Evolutionary conservation across 2,329 filamentous ascomycete genomes (phyloP), one percentile per base, ranked within the genome.

Genomic region (Seiridium unicorne): DNA sequence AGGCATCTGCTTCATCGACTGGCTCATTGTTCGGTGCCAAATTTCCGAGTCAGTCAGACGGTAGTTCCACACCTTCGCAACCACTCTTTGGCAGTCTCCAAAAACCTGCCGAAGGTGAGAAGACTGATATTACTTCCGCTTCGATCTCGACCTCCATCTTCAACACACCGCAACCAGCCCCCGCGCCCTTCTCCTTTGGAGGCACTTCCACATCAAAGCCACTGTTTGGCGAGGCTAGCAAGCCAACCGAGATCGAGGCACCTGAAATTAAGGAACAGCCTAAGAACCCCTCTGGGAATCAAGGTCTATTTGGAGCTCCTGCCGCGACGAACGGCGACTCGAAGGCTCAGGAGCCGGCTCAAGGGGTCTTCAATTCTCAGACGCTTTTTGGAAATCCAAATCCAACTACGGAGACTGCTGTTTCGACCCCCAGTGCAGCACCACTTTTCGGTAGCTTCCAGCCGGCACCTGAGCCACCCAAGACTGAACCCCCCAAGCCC

Each of bases 131-230:
- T 6, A n/a, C 57, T 26, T 26, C 57, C 38, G 35, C 48, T 53
- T 5, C 57, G 11, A 40, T 47, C 7, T 10, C 66, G 26, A 61
- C 42, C 48, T 69, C 68, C 8, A 64, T 69, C 49, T 70, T 70
- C 46, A 62, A 60, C 18, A 26, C 60, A 31, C 64, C 60, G 18
- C 66, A 66, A 53, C 48, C 58, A 11, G n/a, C 54, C n/a, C 51
- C 66, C 51, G 51, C 65, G 9, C 44, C 67, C 10, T 44, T 67
- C 32, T 44, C 62, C 3, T 64, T 60, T 13, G 54, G 66, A 8
- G 65, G 68, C 54, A 18, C 63, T 36, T 26, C 58, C 32, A 31
- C 63, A 31, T 26, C 60, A 1, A 63, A 60, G 44, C 34, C 63
- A 42, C n/a, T 61, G 18, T 67, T 65, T 55, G 66, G 63, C 6